These are phyloP conservation scores for Apiospora sp. DNA, from an alignment of 2,329 filamentous ascomycete genomes.

Conservation along the genomic window DNA sequence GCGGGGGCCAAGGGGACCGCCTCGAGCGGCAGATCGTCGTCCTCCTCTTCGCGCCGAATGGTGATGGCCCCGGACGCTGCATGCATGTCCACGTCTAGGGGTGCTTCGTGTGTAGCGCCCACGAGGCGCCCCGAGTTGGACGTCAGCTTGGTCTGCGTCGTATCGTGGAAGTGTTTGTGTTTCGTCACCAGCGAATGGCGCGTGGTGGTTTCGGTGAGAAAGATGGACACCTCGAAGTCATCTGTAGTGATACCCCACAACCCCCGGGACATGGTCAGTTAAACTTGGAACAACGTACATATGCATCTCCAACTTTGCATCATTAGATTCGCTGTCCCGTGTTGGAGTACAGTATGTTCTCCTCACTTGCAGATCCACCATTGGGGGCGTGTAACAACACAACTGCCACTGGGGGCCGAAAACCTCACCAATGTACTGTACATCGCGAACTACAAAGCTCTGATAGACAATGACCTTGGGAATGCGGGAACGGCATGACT, in stretches of 20 bases:
- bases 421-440: slow-evolving; percentile 28
- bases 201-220: slow-evolving; percentile 85
- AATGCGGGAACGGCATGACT: slow-evolving; percentile 30
- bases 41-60: slow-evolving; percentile 64
- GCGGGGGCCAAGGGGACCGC: slow-evolving; percentile 58
- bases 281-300: not conserved
- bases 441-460: slow-evolving; percentile 22
- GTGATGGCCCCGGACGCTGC: slow-evolving; percentile 44
- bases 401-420: slow-evolving; percentile 5
- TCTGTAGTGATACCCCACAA: slow-evolving; percentile 60
- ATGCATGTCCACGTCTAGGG: slow-evolving; percentile 59
- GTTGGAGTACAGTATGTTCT: not conserved
- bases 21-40: slow-evolving; percentile 64
- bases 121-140: slow-evolving; percentile 71
- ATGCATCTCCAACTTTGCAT: not conserved
- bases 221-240: slow-evolving; percentile 95
- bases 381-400: slow-evolving; percentile 8
- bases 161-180: slow-evolving; percentile 78
- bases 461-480: slow-evolving; percentile 21
- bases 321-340: not conserved
- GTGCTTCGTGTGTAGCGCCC: slow-evolving; percentile 60
- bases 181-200: slow-evolving; percentile 88
- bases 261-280: slow-evolving; percentile 7
- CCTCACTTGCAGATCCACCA: not conserved
- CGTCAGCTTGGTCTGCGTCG: slow-evolving; percentile 57